These are phyloP conservation scores for Euryodendron excelsum DNA, from an alignment of 148 eudicot species.

Conservation along the genomic window DNA sequence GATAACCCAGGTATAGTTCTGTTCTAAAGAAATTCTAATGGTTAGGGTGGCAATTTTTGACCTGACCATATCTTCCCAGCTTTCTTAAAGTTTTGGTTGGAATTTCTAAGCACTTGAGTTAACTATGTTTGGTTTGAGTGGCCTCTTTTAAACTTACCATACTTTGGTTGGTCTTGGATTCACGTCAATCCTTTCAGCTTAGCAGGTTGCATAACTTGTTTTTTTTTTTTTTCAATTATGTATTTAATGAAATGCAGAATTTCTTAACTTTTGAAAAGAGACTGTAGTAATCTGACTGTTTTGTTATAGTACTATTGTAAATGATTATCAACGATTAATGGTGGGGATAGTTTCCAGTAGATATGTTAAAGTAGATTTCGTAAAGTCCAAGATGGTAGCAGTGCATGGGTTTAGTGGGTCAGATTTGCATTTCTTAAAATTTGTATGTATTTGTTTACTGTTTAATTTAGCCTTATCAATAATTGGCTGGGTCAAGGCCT, in stretches of 20 bases:
- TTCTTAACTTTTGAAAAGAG: no score
- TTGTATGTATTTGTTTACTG: no score
- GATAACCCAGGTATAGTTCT: constrained; percentile 80
- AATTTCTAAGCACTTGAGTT: background rate
- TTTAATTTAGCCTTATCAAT: background rate
- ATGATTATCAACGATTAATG: background rate
- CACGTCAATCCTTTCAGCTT: background rate
- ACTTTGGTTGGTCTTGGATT: background rate
- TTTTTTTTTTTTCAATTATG: background rate
- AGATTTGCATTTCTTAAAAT: no score
- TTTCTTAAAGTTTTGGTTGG: background rate
- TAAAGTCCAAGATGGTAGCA: background rate
- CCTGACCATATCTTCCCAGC: background rate
- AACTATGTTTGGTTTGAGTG: background rate
- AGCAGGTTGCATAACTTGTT: background rate
- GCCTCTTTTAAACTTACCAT: background rate
- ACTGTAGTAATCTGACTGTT: no score
- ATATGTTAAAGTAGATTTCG: background rate
- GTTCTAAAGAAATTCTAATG: background rate
- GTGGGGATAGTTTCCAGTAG: background rate
- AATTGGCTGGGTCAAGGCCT: background rate
- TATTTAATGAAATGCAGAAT: no score
- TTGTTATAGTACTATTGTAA: background rate
- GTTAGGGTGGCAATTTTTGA: background rate
- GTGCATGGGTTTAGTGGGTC: background rate